Evolutionary conservation across 2,329 filamentous ascomycete genomes (phyloP).

Genomic region (Ceratocystis cacaofunesta): DNA sequence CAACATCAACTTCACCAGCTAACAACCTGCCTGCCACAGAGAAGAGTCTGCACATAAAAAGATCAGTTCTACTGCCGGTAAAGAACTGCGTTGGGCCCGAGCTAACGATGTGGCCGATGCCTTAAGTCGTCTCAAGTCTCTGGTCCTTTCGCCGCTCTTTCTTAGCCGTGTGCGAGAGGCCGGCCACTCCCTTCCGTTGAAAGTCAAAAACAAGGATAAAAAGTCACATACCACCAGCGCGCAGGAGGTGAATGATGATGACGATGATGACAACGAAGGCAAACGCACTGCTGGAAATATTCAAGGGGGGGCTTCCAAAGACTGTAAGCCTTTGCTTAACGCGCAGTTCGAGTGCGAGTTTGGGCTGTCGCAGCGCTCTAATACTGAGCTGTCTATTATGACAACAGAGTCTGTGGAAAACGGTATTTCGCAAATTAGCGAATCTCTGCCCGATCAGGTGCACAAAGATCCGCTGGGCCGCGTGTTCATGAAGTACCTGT

Average conservation of each 20-base stretch:
- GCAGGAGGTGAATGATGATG: neutral
- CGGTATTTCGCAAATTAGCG: conserved; percentile 6
- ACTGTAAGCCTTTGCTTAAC: neutral
- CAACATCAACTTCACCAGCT: neutral
- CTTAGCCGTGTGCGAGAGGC: neutral
- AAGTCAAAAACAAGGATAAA: neutral
- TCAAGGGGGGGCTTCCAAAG: neutral
- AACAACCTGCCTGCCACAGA: conserved; percentile 22
- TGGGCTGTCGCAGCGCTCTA: neutral
- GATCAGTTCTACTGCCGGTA: conserved; percentile 40
- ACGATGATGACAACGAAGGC: neutral
- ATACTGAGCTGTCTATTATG: conserved; percentile 6
- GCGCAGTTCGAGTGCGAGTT: neutral
- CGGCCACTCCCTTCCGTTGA: conserved; percentile 7
- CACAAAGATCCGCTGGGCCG: neutral
- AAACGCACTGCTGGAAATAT: neutral
- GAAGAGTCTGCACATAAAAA: conserved; percentile 46
- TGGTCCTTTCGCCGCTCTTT: conserved; percentile 12
- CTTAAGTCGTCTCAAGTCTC: conserved; percentile 12
- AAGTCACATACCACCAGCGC: neutral
- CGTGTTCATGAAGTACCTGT: conserved; percentile 14
- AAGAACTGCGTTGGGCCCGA: conserved; percentile 38
- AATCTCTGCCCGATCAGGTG: conserved; percentile 1
- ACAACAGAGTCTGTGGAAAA: conserved; percentile 9
- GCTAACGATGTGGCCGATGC: conserved; percentile 8